Percentiles rank a stretch among this genome's conserved stretches.
These are phyloP conservation scores for Metschnikowia vanudenii DNA, from an alignment of 805 yeast species.

Conservation along the genomic window DNA sequence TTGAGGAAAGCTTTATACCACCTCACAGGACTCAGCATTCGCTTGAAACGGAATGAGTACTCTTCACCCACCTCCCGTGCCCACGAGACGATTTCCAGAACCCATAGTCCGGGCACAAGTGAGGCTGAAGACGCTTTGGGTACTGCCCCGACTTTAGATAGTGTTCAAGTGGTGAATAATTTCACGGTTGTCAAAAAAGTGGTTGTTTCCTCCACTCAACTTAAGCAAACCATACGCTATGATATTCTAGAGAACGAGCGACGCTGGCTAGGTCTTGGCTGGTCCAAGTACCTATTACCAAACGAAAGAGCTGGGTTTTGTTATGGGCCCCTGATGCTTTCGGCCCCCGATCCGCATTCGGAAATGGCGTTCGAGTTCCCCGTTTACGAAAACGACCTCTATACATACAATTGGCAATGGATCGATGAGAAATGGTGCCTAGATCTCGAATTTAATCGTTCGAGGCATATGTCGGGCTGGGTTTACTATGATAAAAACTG, in stretches of 20 bases:
- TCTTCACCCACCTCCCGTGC: constrained; percentile 4
- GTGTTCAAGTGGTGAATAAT: constrained; percentile 29
- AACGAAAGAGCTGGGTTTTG: constrained; percentile 52
- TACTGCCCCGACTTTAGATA: constrained; percentile 8
- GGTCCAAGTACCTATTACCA: constrained; percentile 52
- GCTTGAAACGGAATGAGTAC: constrained; percentile 13
- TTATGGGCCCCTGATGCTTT: constrained; percentile 33
- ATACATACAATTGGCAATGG: constrained; percentile 55
- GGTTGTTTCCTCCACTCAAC: constrained; percentile 39
- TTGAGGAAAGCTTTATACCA: constrained; percentile 37
- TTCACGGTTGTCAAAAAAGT: constrained; percentile 40
- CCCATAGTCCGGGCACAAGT: constrained; percentile 12
- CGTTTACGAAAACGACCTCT: constrained; percentile 33
- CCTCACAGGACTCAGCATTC: constrained; percentile 42
- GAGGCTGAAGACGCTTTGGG: constrained; percentile 6
- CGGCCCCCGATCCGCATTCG: constrained; percentile 26
- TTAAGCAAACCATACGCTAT: constrained; percentile 49
- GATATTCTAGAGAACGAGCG: constrained; percentile 57
- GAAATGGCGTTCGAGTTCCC: constrained; percentile 45
- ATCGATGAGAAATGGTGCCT: constrained; percentile 50
- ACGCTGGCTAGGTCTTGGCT: constrained; percentile 62
- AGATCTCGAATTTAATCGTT: constrained; percentile 41
- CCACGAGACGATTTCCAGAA: constrained; percentile 17
- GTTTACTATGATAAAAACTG: constrained; percentile 52
- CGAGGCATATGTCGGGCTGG: constrained; percentile 50